Percentiles rank a stretch among this genome's conserved stretches.
These are phyloP conservation scores for Hortaea sp. DNA, from an alignment of 2,329 filamentous ascomycete genomes.

Conservation along the genomic window DNA sequence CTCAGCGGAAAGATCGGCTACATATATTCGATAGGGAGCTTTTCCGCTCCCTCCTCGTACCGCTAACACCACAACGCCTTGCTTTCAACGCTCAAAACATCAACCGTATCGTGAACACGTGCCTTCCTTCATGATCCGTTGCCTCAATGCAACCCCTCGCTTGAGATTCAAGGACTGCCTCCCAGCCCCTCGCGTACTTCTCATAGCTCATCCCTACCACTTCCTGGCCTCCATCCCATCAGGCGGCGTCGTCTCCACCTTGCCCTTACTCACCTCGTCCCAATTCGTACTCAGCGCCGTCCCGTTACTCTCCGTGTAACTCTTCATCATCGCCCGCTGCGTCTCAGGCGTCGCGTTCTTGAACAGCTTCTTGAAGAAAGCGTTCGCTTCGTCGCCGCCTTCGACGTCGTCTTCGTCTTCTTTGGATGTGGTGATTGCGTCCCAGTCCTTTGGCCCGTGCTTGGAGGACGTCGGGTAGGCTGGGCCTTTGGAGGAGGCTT, in stretches of 20 bases:
- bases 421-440: constrained; percentile 50
- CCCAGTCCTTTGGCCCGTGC: constrained; percentile 82
- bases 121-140: too few species aligned
- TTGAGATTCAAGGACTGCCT: too few species aligned
- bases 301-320: constrained; percentile 85
- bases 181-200: too few species aligned
- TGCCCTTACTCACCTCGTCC: constrained; percentile 64
- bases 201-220: constrained; percentile 36
- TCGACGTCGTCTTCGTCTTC: constrained; percentile 43
- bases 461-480: constrained; percentile 81
- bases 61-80: too few species aligned
- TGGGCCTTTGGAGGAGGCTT: constrained; percentile 33
- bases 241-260: constrained; percentile 62
- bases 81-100: too few species aligned
- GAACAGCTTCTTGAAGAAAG: constrained; percentile 88
- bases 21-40: too few species aligned
- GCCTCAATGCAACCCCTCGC: too few species aligned
- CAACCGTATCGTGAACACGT: too few species aligned
- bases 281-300: constrained; percentile 89
- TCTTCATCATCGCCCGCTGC: constrained; percentile 94
- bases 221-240: constrained; percentile 69
- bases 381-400: constrained; percentile 55
- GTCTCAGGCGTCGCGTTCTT: constrained; percentile 67
- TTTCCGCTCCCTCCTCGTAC: too few species aligned
- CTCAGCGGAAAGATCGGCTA: too few species aligned